Conservation (phyloP, 306 rosid genomes). For the Luffa acutangula region DNA sequence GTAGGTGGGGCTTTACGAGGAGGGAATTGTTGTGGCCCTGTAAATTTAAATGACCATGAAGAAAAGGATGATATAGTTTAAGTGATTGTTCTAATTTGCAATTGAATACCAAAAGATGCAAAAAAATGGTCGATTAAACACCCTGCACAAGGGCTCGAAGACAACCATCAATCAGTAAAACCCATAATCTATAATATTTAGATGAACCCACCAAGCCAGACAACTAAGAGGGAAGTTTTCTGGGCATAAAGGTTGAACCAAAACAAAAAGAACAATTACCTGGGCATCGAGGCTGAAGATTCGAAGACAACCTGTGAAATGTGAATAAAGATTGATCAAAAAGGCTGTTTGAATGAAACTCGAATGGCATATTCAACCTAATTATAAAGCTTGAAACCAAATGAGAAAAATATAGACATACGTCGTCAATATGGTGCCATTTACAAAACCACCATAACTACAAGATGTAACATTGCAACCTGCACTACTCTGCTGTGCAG, state of each 20-base stretch:
- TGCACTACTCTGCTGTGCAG: slow-evolving; percentile 58
- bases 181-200: background rate
- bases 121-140: background rate
- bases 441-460: slow-evolving; percentile 59
- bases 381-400: background rate
- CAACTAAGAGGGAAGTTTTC: too few relatives aligned
- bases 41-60: background rate
- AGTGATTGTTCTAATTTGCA: background rate
- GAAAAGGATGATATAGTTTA: background rate
- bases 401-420: slow-evolving; percentile 23
- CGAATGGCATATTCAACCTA: background rate
- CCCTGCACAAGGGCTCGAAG: background rate
- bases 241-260: background rate
- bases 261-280: slow-evolving; percentile 27
- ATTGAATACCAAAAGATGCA: background rate
- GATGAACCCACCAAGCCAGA: background rate
- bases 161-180: background rate
- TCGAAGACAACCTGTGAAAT: slow-evolving; percentile 52
- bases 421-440: slow-evolving; percentile 70
- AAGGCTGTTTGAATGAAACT: background rate
- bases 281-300: slow-evolving; percentile 94
- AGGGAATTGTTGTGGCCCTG: slow-evolving; percentile 76
- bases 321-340: slow-evolving; percentile 10
- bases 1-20: slow-evolving; percentile 75
- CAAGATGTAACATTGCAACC: slow-evolving; percentile 94